Evolutionary conservation across 345 rosid genomes (phyloP), one percentile per base, ranked within the genome.

Genomic region (Euphorbia tirucalli): DNA sequence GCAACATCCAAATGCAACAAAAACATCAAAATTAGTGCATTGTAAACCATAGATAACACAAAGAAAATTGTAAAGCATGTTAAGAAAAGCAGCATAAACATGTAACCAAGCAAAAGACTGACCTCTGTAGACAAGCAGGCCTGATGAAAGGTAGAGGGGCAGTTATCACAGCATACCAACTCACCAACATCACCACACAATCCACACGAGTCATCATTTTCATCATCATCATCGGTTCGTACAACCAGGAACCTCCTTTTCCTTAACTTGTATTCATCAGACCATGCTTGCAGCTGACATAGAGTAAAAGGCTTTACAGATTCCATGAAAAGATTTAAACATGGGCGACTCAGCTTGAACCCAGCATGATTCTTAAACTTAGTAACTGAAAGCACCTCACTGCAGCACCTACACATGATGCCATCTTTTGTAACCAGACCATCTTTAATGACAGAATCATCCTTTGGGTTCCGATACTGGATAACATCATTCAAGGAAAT

Each of bases 131-230:
- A 81, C 82, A 94, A 81, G 90, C 98, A 94, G 72, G 82, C 82
- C 85, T 75, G 89, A 83, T 94, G 98, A 78, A 83, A 94, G 61
- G 98, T 88, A 49, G 97, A 85, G 24, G 98, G 98, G 72, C 98
- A 94, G 71, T 90, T 86, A 75, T 93, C 98, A 70, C 98, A 94
- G 79, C 98, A 94, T 77, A 94, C 85, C 84, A 94, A 77, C 80
- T 90, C 96, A 35, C 98, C 98, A 22, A 86, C 96, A 73, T 90
- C 91, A 77, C 96, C 98, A 78, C 97, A 94, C 27, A 88, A 68
- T 71, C 97, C 98, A 83, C 98, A 94, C 61, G 96, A 91, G 83
- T 94, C 98, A 72, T 94, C 98, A 79, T 94, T 94, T 77, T 74
- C 86, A 81, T 94, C 98, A 77, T 87, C 84, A 19, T 88, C 89